Percentiles rank a stretch among this genome's conserved stretches.
Conservation (phyloP, 371 early-diverging fungal species). For the Saksenaea oblongispora region DNA sequence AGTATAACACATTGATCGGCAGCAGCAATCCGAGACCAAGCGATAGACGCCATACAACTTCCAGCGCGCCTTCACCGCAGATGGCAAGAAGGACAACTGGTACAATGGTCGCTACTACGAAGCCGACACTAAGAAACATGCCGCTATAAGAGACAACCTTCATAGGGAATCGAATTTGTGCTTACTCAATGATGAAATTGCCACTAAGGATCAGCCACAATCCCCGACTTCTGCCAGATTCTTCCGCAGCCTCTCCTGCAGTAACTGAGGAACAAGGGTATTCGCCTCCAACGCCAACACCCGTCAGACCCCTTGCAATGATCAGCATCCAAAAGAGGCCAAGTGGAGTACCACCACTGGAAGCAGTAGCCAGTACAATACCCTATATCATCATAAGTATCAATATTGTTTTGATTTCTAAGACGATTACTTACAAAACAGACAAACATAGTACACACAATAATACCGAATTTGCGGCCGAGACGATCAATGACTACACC, state of each 20-base stretch:
- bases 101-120: constrained; percentile 49
- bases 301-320: constrained; percentile 41
- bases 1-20: constrained; percentile 53
- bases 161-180: neutral
- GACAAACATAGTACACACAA: constrained; percentile 29
- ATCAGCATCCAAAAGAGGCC: constrained; percentile 44
- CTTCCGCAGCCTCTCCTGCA: constrained; percentile 49
- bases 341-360: constrained; percentile 11
- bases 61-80: constrained; percentile 34
- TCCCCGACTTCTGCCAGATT: constrained; percentile 43
- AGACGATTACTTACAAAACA: constrained; percentile 32
- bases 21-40: constrained; percentile 53
- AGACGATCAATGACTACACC: constrained; percentile 35
- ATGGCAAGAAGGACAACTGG: constrained; percentile 50
- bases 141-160: neutral
- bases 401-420: neutral
- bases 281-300: constrained; percentile 53
- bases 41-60: constrained; percentile 49
- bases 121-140: constrained; percentile 29
- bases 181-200: constrained; percentile 41
- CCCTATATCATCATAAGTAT: constrained; percentile 11
- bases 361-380: constrained; percentile 18
- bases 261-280: constrained; percentile 50
- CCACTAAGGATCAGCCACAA: constrained; percentile 44
- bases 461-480: constrained; percentile 37